phyloP scores from a whole-genome alignment of 179 eudicot species.

The Drosera spatulata region DNA sequence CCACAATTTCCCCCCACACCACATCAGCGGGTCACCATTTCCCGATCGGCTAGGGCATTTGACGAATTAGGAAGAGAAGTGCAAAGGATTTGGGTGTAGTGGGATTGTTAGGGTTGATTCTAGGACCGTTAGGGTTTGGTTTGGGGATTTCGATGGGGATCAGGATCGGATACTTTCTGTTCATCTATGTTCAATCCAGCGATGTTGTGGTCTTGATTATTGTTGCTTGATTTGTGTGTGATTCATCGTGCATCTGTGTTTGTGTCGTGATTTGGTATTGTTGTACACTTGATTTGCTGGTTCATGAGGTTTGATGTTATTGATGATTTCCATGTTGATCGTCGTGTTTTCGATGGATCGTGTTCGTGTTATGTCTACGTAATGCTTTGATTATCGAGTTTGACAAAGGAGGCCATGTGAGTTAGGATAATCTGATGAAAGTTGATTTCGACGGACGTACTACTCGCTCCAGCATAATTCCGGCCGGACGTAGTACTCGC shows the following conservation, averaged over 20 bases:
- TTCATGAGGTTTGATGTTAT: too few relatives aligned
- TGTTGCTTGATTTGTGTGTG: neutral
- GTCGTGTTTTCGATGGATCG: too few relatives aligned
- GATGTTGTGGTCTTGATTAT: slow-evolving; percentile 13
- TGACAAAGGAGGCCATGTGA: too few relatives aligned
- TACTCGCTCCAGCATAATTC: too few relatives aligned
- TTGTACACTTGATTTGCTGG: too few relatives aligned
- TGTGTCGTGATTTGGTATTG: neutral
- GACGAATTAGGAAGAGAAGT: neutral
- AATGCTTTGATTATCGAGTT: too few relatives aligned
- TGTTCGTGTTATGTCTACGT: too few relatives aligned
- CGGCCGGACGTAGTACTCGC: too few relatives aligned
- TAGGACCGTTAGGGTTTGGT: slow-evolving; percentile 64
- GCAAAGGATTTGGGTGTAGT: neutral
- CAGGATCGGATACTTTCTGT: slow-evolving; percentile 48
- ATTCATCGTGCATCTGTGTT: neutral
- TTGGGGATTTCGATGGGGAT: slow-evolving; percentile 38
- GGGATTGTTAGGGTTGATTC: slow-evolving; percentile 10
- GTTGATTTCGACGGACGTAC: too few relatives aligned
- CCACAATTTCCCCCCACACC: too few relatives aligned
- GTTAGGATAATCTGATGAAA: too few relatives aligned
- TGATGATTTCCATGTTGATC: too few relatives aligned
- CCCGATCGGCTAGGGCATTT: neutral
- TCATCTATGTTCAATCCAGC: slow-evolving; percentile 50
- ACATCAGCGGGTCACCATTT: neutral